Conservation (phyloP, 192 early-diverging fungal genomes). For the Rhizophagus clarus region DNA sequence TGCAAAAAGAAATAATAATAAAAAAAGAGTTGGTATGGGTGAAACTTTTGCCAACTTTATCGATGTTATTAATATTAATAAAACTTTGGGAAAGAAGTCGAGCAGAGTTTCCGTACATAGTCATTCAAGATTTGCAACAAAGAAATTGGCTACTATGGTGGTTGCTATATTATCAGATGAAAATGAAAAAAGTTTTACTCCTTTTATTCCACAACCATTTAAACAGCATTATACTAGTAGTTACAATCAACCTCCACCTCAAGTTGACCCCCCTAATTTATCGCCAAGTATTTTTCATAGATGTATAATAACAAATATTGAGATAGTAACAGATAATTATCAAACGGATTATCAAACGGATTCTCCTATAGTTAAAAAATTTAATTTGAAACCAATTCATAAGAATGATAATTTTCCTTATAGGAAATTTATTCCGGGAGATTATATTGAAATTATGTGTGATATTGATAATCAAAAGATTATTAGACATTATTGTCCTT, state of each 20-base stretch:
- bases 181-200: no score
- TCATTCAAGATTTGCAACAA: constrained; percentile 10
- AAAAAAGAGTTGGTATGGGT: neutral
- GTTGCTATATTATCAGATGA: neutral
- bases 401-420: neutral
- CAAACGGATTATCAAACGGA: neutral
- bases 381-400: constrained; percentile 10
- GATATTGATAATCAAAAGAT: constrained; percentile 3
- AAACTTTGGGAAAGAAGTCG: neutral
- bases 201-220: neutral
- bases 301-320: constrained; percentile 21
- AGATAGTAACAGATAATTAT: neutral
- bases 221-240: neutral
- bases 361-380: constrained; percentile 14
- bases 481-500: constrained; percentile 10
- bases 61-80: constrained; percentile 7
- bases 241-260: neutral
- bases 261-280: neutral
- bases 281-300: constrained; percentile 10
- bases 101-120: neutral
- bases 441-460: constrained; percentile 28
- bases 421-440: constrained; percentile 25
- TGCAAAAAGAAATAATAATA: neutral
- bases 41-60: neutral
- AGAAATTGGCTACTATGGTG: constrained; percentile 4